Conservation (phyloP, 176 grass and related monocot species). For the Saccharum spontaneum region DNA sequence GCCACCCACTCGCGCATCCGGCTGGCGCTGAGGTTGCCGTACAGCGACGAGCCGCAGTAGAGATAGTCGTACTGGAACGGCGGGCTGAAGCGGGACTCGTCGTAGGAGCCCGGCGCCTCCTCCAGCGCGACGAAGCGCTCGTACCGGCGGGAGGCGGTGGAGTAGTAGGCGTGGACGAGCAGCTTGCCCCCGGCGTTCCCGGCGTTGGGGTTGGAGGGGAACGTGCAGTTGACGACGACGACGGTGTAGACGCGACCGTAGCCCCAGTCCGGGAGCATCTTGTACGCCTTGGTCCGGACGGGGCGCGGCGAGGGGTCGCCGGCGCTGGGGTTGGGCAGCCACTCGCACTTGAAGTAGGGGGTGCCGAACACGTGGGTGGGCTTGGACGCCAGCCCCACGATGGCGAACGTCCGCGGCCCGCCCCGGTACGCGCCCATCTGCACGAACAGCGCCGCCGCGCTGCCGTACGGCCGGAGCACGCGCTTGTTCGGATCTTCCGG, state of each 20-base stretch:
- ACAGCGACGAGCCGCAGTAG: slow-evolving; percentile 92
- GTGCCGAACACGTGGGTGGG: slow-evolving; percentile 73
- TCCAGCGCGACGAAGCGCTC: slow-evolving; percentile 79
- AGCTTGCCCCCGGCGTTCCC: slow-evolving; percentile 74
- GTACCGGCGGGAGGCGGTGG: slow-evolving; percentile 62
- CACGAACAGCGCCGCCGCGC: slow-evolving; percentile 80
- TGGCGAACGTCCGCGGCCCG: slow-evolving; percentile 67
- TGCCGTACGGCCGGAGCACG: slow-evolving; percentile 64
- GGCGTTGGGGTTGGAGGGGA: slow-evolving; percentile 72
- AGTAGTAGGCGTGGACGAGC: slow-evolving; percentile 91
- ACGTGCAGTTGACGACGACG: slow-evolving; percentile 92
- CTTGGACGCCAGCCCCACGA: slow-evolving; percentile 82
- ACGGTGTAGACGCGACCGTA: slow-evolving; percentile 91
- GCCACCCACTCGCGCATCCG: slow-evolving; percentile 83
- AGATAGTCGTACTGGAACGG: slow-evolving; percentile 87
- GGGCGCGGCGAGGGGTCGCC: slow-evolving; percentile 41
- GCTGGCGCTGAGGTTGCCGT: slow-evolving; percentile 69
- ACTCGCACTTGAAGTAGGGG: slow-evolving; percentile 98
- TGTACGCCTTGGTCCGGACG: slow-evolving; percentile 80
- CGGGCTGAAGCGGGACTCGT: slow-evolving; percentile 47
- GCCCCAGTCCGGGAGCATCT: slow-evolving; percentile 93
- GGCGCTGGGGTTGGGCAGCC: slow-evolving; percentile 51
- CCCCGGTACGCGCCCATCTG: slow-evolving; percentile 91
- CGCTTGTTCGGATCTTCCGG: slow-evolving; percentile 62
- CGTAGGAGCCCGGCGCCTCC: slow-evolving; percentile 67